A percentile compares a stretch with the other conserved stretches of the same genome.
These are phyloP conservation scores for Aureobasidium sp. DNA, from an alignment of 2,329 filamentous ascomycete genomes.

Conservation along the genomic window DNA sequence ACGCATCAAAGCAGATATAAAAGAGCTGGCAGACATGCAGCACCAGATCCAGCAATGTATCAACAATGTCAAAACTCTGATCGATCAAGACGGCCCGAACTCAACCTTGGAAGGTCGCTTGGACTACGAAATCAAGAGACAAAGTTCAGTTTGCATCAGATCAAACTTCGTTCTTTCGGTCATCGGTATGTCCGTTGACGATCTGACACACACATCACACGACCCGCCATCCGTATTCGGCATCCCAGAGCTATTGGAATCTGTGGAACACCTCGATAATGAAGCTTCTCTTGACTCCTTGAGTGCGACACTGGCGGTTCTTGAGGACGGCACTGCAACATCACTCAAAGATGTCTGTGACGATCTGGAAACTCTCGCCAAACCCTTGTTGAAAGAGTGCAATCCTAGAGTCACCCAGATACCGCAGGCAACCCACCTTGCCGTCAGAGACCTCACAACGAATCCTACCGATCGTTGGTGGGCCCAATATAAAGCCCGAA, in stretches of 20 bases:
- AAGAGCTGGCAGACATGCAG: neutral
- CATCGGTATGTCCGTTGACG: neutral
- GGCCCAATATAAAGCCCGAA: no score
- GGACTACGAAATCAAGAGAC: neutral
- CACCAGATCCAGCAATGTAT: neutral
- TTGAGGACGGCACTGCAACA: neutral
- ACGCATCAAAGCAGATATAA: neutral
- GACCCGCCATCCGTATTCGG: neutral
- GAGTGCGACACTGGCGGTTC: neutral
- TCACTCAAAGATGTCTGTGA: neutral
- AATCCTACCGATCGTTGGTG: neutral
- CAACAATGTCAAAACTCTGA: neutral
- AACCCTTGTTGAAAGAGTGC: neutral
- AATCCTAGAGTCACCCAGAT: neutral
- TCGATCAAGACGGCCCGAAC: neutral
- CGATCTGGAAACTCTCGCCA: neutral
- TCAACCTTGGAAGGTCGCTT: neutral
- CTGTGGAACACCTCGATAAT: neutral
- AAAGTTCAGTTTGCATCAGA: neutral
- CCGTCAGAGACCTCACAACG: neutral
- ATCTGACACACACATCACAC: neutral
- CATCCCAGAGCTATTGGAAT: rapidly evolving
- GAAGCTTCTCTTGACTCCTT: neutral
- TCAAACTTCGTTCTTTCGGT: neutral
- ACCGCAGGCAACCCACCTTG: neutral